Base-by-base conservation (phyloP, 208 protist species). In the Leptomonas seymouri region DNA sequence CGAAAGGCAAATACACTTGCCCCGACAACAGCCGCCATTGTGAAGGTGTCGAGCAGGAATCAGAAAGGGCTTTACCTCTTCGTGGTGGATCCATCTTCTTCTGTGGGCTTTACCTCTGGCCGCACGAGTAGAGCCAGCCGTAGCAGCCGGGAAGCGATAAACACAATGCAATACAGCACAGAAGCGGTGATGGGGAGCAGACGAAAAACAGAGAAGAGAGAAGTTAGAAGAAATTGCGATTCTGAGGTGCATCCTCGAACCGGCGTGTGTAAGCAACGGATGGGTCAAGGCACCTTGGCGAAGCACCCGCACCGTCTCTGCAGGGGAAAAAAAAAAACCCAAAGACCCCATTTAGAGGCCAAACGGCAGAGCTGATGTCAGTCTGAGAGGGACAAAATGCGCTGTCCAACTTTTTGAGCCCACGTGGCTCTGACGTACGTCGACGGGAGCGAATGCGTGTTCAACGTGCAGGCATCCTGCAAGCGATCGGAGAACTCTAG, bases 401-500 rank as follows among this genome's bases (percentile, higher is more conserved):
- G 82, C 30, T 57, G 78, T 6, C 23, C 36, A 12, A 68, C 6
- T 20, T 41, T 28, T 18, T 58, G 18, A 12, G 71, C 51, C 81
- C 84, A 89, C 18, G 62, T 31, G 20, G 74, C 80, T 12, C 84
- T 65, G 16, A 57, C 62, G n/a, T 50, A 21, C 23, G 71, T 45
- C 12, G 69, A 59, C 0, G 73, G 63, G 0, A 60, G 27, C 0
- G 20, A 18, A 20, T 81, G 59, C 23, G 81, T 54, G 12, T 25
- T 48, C 15, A 71, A 12, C 12, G 81, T 34, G 30, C 61, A 20
- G 4, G 85, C 81, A 27, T 81, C 71, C n/a, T 31, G 42, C 51
- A 90, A 34, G 3, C 12, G 18, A 3, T 87, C 65, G 8, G 86
- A 90, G 54, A 96, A 96, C 25, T 85, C 81, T 42, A 93, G 65